Conservation (phyloP, 805 yeast genomes). For the Wickerhamomyces tratensis region DNA sequence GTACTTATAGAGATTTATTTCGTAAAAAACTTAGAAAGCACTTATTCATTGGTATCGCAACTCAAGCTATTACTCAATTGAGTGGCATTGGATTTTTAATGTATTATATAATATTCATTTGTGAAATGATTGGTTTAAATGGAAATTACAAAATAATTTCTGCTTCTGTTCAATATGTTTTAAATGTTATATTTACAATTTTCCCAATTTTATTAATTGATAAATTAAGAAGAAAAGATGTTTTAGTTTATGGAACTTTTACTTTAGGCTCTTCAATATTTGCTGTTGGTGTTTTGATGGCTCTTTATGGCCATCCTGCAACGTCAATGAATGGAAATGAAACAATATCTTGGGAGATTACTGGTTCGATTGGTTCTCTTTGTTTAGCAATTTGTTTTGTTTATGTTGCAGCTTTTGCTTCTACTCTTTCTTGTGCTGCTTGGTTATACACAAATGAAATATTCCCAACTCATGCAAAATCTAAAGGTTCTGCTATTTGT, state of each 20-base stretch:
- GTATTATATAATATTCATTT: conserved; percentile 34
- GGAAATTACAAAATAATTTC: conserved; percentile 23
- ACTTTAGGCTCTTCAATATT: conserved; percentile 26
- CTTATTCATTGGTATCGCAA: conserved; percentile 25
- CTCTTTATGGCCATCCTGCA: conserved; percentile 22
- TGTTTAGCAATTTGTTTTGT: conserved; percentile 34
- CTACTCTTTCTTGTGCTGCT: conserved; percentile 36
- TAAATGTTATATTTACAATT: conserved; percentile 30
- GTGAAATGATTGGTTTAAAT: conserved; percentile 36
- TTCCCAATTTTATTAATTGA: conserved; percentile 36
- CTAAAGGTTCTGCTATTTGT: conserved; percentile 36
- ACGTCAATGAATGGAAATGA: conserved; percentile 23
- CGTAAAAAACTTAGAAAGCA: conserved; percentile 23
- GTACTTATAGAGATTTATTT: conserved; percentile 25
- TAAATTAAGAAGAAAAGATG: conserved; percentile 35
- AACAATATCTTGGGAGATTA: conserved; percentile 25
- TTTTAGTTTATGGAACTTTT: conserved; percentile 32
- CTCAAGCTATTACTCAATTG: conserved; percentile 35
- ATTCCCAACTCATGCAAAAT: conserved; percentile 33
- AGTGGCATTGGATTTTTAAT: conserved; percentile 33
- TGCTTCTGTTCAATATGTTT: conserved; percentile 29
- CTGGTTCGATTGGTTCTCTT: conserved; percentile 29
- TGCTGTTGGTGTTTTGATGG: conserved; percentile 27
- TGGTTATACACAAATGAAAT: conserved; percentile 43
- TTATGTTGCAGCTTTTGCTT: conserved; percentile 35